Evolutionary conservation across 2,329 filamentous ascomycete genomes (phyloP), one percentile per base, ranked within the genome.

Genomic region (Fusarium sp.): DNA sequence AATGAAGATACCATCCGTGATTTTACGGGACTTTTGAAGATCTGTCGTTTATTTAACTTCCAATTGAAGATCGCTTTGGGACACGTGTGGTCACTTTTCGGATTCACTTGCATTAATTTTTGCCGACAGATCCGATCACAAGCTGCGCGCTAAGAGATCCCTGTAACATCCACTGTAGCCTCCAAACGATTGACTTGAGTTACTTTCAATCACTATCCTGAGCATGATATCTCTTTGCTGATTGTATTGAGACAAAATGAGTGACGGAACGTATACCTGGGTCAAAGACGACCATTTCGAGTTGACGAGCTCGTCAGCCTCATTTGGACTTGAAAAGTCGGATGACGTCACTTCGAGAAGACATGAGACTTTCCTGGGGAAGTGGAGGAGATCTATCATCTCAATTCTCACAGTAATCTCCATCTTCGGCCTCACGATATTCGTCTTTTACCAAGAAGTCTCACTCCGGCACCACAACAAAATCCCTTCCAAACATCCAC

Each of bases 61-160:
- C 70, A 67, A 74, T 74, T 38, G 59, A 60, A 32, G 25, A 15
- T 16, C 34, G 27, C 30, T 16, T 18, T 11, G 20, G 20, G 32
- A 52, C 71, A 74, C 71, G 71, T 74, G 71, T 65, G 9, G 7
- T 34, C 5, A 10, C 40, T 45, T 2, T 27, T 9, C 8, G 9
- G 22, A 5, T n/a, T 18, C 1, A 8, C n/a, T 29, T n/a, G 29
- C 38, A 29, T 48, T 13, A 7, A 48, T 22, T 55, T 59, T 24
- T 74, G 71, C 71, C 71, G 71, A 58, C 44, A 64, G 45, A 74
- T 74, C 71, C 71, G 71, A n/a, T n/a, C n/a, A n/a, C n/a, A n/a
- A n/a, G n/a, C n/a, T n/a, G n/a, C n/a, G 24, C 29, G 25, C 46
- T 46, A 34, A 30, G 2, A 3, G 2, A 51, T 10, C 62, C 62